Conservation (phyloP, 1,284 basidiomycete genomes). For the Cryptococcus sp. region DNA sequence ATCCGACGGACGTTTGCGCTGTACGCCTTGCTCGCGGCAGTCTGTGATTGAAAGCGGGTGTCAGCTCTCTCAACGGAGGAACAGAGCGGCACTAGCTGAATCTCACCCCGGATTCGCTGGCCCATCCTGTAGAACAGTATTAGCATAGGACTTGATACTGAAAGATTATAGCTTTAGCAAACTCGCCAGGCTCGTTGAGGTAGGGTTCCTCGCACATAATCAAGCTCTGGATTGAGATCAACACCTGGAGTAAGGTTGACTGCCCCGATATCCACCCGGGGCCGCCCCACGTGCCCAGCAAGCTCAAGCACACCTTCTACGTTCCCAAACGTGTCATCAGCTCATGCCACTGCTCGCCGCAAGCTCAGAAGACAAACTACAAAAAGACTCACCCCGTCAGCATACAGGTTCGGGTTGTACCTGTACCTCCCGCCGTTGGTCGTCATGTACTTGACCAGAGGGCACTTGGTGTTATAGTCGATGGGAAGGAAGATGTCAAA, state of each 20-base stretch:
- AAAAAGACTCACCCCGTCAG: slow-evolving; percentile 55
- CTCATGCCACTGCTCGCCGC: neutral
- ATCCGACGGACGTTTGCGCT: slow-evolving; percentile 80
- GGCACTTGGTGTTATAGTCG: slow-evolving; percentile 34
- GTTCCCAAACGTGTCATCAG: neutral
- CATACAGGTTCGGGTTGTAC: slow-evolving; percentile 88
- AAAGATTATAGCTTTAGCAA: too few species aligned
- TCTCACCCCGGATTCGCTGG: slow-evolving; percentile 63
- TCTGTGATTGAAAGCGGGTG: slow-evolving; percentile 52
- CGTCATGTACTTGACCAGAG: slow-evolving; percentile 79
- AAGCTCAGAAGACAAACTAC: neutral
- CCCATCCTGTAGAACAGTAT: slow-evolving; percentile 56
- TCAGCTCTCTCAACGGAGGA: neutral
- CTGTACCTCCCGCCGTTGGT: slow-evolving; percentile 83
- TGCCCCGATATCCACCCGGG: slow-evolving; percentile 84
- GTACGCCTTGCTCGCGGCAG: slow-evolving; percentile 48
- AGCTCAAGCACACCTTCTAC: slow-evolving; percentile 78
- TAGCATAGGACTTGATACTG: too few species aligned
- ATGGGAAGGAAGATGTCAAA: slow-evolving; percentile 85
- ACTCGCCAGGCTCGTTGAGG: slow-evolving; percentile 70
- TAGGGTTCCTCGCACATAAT: slow-evolving; percentile 86
- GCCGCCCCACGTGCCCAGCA: slow-evolving; percentile 84
- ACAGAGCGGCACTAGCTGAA: slow-evolving; percentile 10
- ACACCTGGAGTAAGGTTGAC: slow-evolving; percentile 74
- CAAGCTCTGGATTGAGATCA: slow-evolving; percentile 88